These are phyloP conservation scores for Oryza coarctata DNA, from an alignment of 176 grass and related monocot species.

Conservation along the genomic window DNA sequence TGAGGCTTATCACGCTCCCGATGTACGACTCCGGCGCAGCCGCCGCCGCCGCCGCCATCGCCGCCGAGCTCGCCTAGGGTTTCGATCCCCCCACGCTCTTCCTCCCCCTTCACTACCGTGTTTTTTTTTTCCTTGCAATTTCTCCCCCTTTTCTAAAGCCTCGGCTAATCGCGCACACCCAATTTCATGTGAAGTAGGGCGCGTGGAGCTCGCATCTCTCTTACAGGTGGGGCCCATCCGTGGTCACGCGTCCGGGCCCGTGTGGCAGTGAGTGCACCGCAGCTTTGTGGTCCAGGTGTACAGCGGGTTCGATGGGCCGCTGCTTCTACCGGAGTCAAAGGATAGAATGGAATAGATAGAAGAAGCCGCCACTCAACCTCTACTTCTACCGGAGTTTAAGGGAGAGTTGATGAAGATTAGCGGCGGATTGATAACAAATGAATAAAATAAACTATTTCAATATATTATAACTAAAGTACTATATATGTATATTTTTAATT, in stretches of 20 bases:
- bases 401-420: too few species aligned
- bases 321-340: too few species aligned
- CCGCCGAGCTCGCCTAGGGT: slow-evolving; percentile 37
- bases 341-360: too few species aligned
- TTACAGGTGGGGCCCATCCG: background rate
- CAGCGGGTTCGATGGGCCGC: background rate
- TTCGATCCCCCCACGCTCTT: slow-evolving; percentile 20
- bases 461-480: too few species aligned
- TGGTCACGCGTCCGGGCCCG: background rate
- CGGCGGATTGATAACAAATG: too few species aligned
- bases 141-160: background rate
- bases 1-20: slow-evolving; percentile 87
- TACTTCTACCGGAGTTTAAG: too few species aligned
- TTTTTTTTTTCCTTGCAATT: background rate
- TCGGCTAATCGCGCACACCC: background rate
- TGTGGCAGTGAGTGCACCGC: background rate
- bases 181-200: background rate
- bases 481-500: too few species aligned
- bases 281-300: background rate
- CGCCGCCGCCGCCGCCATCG: slow-evolving; percentile 20
- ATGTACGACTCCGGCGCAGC: slow-evolving; percentile 68
- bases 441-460: too few species aligned
- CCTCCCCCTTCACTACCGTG: background rate
- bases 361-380: too few species aligned
- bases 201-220: background rate